Percentiles rank a stretch among this genome's conserved stretches.
Evolutionary conservation across 495 filamentous ascomycete species (phyloP).

Genomic region (Hypoxylon trugodes): DNA sequence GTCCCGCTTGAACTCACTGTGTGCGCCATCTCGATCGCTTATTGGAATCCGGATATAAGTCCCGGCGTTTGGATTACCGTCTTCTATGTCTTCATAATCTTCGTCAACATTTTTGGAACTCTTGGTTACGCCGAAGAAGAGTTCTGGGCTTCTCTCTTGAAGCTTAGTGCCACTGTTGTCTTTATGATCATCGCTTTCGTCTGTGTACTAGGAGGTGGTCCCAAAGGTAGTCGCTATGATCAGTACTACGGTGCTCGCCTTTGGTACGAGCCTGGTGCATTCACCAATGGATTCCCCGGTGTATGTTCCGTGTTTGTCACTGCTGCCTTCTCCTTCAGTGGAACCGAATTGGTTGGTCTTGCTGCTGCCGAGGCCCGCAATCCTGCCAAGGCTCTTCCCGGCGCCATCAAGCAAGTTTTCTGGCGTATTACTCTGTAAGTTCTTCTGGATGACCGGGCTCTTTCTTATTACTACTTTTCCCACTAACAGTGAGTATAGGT

Average conservation of each 20-base stretch:
- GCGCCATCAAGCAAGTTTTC: conserved; percentile 77
- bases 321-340: conserved; percentile 76
- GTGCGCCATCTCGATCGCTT: conserved; percentile 62
- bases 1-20: conserved; percentile 65
- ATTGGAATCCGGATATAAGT: conserved; percentile 60
- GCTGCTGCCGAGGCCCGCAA: conserved; percentile 75
- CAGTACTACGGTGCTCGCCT: conserved; percentile 68
- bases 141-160: conserved; percentile 61
- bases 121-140: conserved; percentile 77
- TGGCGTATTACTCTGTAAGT: conserved; percentile 68
- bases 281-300: conserved; percentile 74
- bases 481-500: conserved; percentile 54
- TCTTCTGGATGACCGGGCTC: background rate
- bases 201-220: conserved; percentile 73
- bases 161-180: conserved; percentile 67
- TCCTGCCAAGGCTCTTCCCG: conserved; percentile 69
- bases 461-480: background rate
- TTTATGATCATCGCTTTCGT: conserved; percentile 79
- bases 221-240: conserved; percentile 54
- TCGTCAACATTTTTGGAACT: conserved; percentile 77
- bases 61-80: conserved; percentile 74
- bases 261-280: conserved; percentile 76
- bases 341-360: conserved; percentile 77
- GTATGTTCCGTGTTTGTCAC: conserved; percentile 79
- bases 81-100: conserved; percentile 61